phyloP scores from a whole-genome alignment of 2,329 filamentous ascomycete genomes.

The Aspergillus sergii region DNA sequence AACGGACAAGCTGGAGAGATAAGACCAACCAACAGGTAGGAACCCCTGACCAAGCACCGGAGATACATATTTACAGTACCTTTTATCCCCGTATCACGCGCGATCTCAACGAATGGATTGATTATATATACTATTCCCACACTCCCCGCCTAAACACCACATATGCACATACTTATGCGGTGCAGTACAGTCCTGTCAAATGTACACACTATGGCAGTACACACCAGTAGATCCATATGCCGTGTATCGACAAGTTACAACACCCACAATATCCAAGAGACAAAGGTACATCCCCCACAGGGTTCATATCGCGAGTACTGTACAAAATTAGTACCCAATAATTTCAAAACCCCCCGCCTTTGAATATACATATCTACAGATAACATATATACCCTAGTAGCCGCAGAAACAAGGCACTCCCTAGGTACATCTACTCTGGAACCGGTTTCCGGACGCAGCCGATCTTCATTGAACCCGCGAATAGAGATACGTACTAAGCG shows the following conservation, averaged over 20 bases:
- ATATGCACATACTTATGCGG: no score
- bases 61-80: not conserved
- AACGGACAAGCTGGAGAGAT: not conserved
- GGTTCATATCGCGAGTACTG: not conserved
- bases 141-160: not conserved
- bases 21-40: not conserved
- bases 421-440: not conserved
- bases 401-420: not conserved
- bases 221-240: not conserved
- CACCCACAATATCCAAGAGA: not conserved
- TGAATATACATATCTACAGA: not conserved
- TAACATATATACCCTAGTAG: not conserved
- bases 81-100: not conserved
- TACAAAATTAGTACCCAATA: not conserved
- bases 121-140: not conserved
- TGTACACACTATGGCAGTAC: not conserved
- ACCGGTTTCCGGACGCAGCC: not conserved
- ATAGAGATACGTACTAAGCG: not conserved
- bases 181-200: not conserved
- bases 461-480: not conserved
- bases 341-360: not conserved
- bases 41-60: not conserved
- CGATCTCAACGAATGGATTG: not conserved
- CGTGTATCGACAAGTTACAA: not conserved
- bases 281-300: not conserved